Conservation (phyloP, 2,329 filamentous ascomycete genomes). For the Arthrinium puccinioides region DNA sequence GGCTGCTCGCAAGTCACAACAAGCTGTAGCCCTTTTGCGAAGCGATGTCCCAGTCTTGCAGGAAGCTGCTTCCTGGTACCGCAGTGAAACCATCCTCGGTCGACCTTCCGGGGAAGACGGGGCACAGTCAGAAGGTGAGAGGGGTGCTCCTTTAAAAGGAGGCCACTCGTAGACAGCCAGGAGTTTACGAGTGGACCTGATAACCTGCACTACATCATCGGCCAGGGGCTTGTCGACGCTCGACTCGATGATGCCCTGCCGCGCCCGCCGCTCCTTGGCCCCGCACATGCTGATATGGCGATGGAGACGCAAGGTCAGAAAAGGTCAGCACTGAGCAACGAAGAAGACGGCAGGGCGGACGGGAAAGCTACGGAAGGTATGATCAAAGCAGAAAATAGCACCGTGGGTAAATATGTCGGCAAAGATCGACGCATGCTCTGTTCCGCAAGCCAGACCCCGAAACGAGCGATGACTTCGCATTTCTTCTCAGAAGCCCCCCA, state of each 20-base stretch:
- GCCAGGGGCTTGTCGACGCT: no score
- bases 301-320: no score
- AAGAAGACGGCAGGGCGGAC: no score
- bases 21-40: neutral
- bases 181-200: constrained; percentile 25
- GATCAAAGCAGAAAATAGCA: constrained; percentile 20
- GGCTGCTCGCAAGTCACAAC: neutral
- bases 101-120: no score
- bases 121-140: neutral
- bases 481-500: constrained; percentile 20
- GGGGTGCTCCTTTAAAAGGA: constrained; percentile 17
- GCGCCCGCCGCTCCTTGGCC: no score
- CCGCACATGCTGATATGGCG: no score
- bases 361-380: no score
- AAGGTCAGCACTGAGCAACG: no score
- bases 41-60: neutral
- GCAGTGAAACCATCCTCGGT: no score
- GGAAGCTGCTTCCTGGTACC: constrained; percentile 5
- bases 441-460: constrained; percentile 5
- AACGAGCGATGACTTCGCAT: constrained; percentile 22
- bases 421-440: neutral
- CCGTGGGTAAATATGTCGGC: constrained; percentile 12
- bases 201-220: no score
- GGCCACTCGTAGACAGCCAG: constrained; percentile 25
- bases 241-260: no score